phyloP scores from a whole-genome alignment of 306 rosid species.

The Oemleria cerasiformis region DNA sequence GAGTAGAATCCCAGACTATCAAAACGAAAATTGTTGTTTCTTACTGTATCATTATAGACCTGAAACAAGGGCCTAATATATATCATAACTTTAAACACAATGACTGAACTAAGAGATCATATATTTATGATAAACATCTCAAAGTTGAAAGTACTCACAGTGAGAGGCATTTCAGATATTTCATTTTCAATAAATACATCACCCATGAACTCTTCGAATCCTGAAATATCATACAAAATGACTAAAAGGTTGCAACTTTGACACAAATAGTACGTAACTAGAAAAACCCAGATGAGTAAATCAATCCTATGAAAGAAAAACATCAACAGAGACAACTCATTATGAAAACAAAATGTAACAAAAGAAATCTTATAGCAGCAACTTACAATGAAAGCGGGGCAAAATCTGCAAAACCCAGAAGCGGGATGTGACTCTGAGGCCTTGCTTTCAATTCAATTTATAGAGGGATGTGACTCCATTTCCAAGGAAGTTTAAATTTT shows the following conservation, averaged over 20 bases:
- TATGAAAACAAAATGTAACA: background rate
- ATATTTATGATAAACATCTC: background rate
- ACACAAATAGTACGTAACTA: background rate
- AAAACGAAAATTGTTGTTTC: constrained; percentile 9
- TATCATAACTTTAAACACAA: constrained; percentile 10
- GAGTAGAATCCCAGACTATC: constrained; percentile 28
- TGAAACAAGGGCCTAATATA: constrained; percentile 29
- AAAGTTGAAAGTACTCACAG: constrained; percentile 28
- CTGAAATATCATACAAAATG: constrained; percentile 16
- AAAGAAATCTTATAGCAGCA: background rate
- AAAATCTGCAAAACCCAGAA: constrained; percentile 38
- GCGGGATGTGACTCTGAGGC: constrained; percentile 9
- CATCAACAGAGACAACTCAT: background rate
- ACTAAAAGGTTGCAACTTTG: background rate
- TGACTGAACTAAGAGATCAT: constrained; percentile 1
- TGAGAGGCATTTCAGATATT: constrained; percentile 23
- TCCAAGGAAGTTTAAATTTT: constrained; percentile 15
- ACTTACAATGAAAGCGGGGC: constrained; percentile 23
- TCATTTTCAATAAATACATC: constrained; percentile 24
- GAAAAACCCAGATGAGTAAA: constrained; percentile 15
- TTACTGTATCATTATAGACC: constrained; percentile 38
- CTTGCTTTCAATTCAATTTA: constrained; percentile 6
- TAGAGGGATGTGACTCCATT: constrained; percentile 29
- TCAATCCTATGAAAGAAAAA: background rate
- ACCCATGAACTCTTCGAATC: constrained; percentile 31